Evolutionary conservation across 1,139 yeast genomes (phyloP).

Genomic region (Suzukiozyma palmioleophila): DNA sequence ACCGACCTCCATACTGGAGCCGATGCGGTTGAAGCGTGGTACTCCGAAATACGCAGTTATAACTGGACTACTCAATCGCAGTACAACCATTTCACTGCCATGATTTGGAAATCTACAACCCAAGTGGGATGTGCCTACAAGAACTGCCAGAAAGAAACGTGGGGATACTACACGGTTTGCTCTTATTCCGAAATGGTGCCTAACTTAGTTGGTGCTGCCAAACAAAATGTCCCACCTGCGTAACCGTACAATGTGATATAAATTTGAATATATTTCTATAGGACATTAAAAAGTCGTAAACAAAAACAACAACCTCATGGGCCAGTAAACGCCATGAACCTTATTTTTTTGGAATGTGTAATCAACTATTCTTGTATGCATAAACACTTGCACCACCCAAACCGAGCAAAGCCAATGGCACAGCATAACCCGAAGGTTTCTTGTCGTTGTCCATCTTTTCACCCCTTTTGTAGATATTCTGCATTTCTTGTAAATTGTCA

Average conservation of each 20-base stretch:
- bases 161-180: constrained; percentile 58
- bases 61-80: constrained; percentile 20
- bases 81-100: constrained; percentile 39
- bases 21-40: constrained; percentile 35
- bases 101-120: constrained; percentile 35
- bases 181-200: constrained; percentile 56
- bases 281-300: constrained; percentile 1
- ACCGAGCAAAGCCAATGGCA: constrained; percentile 19
- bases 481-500: constrained; percentile 20
- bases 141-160: constrained; percentile 34
- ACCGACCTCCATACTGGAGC: constrained; percentile 17
- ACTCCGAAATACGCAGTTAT: constrained; percentile 28
- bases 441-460: constrained; percentile 12
- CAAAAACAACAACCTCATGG: not conserved
- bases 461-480: constrained; percentile 5
- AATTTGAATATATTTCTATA: not conserved
- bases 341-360: too few relatives aligned
- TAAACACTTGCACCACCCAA: constrained; percentile 22
- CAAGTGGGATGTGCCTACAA: constrained; percentile 37
- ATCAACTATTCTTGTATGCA: constrained; percentile 6
- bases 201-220: constrained; percentile 41
- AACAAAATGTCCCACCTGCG: constrained; percentile 24
- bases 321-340: too few relatives aligned
- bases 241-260: too few relatives aligned
- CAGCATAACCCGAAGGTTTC: constrained; percentile 5